Percentiles rank a stretch among this genome's conserved stretches.
Evolutionary conservation across 371 early-diverging fungal genomes (phyloP).

Genomic region (Entomophthora muscae): DNA sequence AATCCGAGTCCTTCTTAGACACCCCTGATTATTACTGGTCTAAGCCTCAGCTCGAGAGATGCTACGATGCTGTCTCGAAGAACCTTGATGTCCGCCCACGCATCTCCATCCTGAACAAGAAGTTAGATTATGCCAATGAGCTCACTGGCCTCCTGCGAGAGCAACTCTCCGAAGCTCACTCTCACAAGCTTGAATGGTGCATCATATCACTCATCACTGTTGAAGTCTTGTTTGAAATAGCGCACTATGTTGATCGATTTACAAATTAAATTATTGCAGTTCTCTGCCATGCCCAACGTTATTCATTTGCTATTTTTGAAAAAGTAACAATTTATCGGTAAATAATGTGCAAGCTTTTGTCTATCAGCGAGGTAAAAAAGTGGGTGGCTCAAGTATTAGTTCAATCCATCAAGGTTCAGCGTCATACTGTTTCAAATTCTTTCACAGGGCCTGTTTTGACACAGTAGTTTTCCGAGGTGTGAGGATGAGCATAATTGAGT

Average conservation of each 20-base stretch:
- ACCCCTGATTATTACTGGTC: slow-evolving; percentile 9
- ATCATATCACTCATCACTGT: slow-evolving; percentile 5
- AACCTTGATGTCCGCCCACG: slow-evolving; percentile 7
- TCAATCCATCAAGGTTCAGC: too few relatives aligned
- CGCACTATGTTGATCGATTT: slow-evolving; percentile 2
- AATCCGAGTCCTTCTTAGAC: slow-evolving; percentile 8
- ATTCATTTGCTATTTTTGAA: too few relatives aligned
- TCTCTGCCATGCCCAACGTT: too few relatives aligned
- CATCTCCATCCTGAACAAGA: slow-evolving; percentile 7
- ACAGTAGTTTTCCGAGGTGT: too few relatives aligned
- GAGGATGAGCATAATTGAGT: too few relatives aligned
- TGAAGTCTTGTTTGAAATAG: slow-evolving; percentile 4
- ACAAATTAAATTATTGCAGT: too few relatives aligned
- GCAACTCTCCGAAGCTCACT: slow-evolving; percentile 5
- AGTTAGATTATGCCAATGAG: slow-evolving; percentile 9
- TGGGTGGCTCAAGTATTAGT: too few relatives aligned
- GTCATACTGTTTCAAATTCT: too few relatives aligned
- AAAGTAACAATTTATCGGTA: too few relatives aligned
- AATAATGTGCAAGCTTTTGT: too few relatives aligned
- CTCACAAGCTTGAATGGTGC: slow-evolving; percentile 6
- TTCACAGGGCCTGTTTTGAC: too few relatives aligned
- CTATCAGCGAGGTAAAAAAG: too few relatives aligned
- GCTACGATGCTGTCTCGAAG: neutral
- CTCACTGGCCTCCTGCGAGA: slow-evolving; percentile 3
- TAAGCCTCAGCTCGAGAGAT: neutral